These are phyloP conservation scores for Selaginella tamariscina DNA, from an alignment of 75 land plant genomes.

Conservation along the genomic window DNA sequence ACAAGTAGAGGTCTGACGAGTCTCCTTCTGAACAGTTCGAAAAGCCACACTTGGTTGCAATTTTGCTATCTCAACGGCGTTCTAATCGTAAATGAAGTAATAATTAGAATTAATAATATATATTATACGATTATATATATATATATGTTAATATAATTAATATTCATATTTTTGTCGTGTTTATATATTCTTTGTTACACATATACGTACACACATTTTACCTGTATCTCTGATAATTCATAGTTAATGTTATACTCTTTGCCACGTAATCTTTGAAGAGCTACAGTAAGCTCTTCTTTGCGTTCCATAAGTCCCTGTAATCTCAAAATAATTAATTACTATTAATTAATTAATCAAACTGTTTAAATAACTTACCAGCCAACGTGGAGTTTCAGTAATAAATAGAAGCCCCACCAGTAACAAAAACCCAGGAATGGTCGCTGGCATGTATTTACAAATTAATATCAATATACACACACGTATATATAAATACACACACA, in stretches of 20 bases:
- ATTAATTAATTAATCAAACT: too few relatives aligned
- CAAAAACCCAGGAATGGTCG: neutral
- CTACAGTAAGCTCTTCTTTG: neutral
- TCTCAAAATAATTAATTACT: too few relatives aligned
- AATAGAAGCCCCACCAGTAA: neutral
- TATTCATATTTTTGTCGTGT: too few relatives aligned
- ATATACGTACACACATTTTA: too few relatives aligned
- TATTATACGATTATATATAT: too few relatives aligned
- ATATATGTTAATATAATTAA: too few relatives aligned
- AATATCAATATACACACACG: too few relatives aligned
- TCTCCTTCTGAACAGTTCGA: slow-evolving; percentile 9
- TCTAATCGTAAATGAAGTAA: slow-evolving; percentile 7
- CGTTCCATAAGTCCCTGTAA: neutral
- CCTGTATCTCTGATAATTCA: neutral
- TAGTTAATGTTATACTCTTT: neutral
- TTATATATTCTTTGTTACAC: too few relatives aligned
- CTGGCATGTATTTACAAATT: neutral
- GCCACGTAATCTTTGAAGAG: neutral
- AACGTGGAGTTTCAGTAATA: neutral
- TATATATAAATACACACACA: too few relatives aligned
- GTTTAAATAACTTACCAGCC: neutral
- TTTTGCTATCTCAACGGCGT: slow-evolving; percentile 10
- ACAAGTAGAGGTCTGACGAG: slow-evolving; percentile 14
- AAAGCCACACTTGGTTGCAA: neutral
- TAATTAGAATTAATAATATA: too few relatives aligned